Evolutionary conservation across 371 early-diverging fungal genomes (phyloP).

Genomic region (Apophysomyces ossiformis): DNA sequence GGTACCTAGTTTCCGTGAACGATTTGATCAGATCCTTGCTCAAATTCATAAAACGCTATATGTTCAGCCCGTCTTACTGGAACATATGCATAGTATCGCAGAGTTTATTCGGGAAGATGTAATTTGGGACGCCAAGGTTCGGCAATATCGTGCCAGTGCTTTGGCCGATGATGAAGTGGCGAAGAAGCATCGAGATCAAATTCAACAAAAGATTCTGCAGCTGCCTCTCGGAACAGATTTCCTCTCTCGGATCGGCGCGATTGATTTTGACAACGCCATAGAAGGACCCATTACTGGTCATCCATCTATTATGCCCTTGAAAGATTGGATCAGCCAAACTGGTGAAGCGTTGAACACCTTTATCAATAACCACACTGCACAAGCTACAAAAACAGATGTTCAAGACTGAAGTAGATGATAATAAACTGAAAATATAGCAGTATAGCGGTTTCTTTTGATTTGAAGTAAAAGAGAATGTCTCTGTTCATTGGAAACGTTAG

Average conservation of each 20-base stretch:
- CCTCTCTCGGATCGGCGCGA: slow-evolving; percentile 24
- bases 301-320: slow-evolving; percentile 32
- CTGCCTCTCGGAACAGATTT: slow-evolving; percentile 38
- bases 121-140: slow-evolving; percentile 25
- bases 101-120: slow-evolving; percentile 31
- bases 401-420: too few relatives aligned
- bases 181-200: slow-evolving; percentile 16
- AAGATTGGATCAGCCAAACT: slow-evolving; percentile 29
- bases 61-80: slow-evolving; percentile 2
- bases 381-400: too few relatives aligned
- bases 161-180: slow-evolving; percentile 13
- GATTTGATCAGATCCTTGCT: slow-evolving; percentile 21
- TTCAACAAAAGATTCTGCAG: slow-evolving; percentile 33
- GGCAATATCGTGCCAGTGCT: slow-evolving; percentile 3
- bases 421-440: too few relatives aligned
- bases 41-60: slow-evolving; percentile 21
- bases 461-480: not conserved
- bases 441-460: too few relatives aligned
- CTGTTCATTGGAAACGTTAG: too few relatives aligned
- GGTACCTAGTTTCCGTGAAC: slow-evolving; percentile 18
- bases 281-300: slow-evolving; percentile 26
- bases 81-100: slow-evolving; percentile 18
- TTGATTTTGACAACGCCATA: slow-evolving; percentile 33
- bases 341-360: slow-evolving; percentile 2
- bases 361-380: not conserved